Percentiles rank a stretch among this genome's conserved stretches.
phyloP scores from a whole-genome alignment of 2,329 filamentous ascomycete species.

The Pseudopyricularia javanii region DNA sequence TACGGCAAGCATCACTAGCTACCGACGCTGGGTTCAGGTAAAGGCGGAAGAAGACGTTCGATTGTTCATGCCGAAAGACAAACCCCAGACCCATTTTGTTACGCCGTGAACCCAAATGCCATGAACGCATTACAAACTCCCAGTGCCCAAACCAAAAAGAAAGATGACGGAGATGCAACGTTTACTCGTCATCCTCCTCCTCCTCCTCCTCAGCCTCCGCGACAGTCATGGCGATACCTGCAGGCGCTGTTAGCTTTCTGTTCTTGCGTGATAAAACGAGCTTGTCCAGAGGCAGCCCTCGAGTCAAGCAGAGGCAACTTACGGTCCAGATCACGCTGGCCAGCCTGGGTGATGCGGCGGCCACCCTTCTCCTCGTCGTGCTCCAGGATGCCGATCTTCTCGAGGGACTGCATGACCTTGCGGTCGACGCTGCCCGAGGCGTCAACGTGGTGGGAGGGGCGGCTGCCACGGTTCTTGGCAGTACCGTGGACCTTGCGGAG shows the following conservation, averaged over 20 bases:
- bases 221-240: conserved; percentile 68
- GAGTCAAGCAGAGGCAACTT: conserved; percentile 11
- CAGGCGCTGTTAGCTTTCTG: background rate
- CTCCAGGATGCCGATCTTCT: conserved; percentile 99
- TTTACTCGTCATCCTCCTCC: conserved; percentile 55
- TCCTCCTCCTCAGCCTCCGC: conserved; percentile 59
- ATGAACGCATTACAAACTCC: background rate
- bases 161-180: background rate
- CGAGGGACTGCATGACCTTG: conserved; percentile 91
- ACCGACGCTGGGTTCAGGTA: background rate
- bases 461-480: conserved; percentile 91
- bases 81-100: conserved; percentile 2
- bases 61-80: conserved; percentile 2
- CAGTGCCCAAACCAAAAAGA: conserved; percentile 1
- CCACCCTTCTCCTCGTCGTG: conserved; percentile 97
- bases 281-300: background rate
- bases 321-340: conserved; percentile 97
- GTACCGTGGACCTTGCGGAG: conserved; percentile 86
- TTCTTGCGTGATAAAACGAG: background rate
- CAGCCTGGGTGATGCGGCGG: conserved; percentile 92
- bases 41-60: background rate
- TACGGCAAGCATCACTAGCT: background rate
- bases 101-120: conserved; percentile 3
- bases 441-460: conserved; percentile 89
- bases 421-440: conserved; percentile 93